These are phyloP conservation scores for Naumovozyma castellii DNA, from an alignment of 805 yeast species.

Conservation along the genomic window DNA sequence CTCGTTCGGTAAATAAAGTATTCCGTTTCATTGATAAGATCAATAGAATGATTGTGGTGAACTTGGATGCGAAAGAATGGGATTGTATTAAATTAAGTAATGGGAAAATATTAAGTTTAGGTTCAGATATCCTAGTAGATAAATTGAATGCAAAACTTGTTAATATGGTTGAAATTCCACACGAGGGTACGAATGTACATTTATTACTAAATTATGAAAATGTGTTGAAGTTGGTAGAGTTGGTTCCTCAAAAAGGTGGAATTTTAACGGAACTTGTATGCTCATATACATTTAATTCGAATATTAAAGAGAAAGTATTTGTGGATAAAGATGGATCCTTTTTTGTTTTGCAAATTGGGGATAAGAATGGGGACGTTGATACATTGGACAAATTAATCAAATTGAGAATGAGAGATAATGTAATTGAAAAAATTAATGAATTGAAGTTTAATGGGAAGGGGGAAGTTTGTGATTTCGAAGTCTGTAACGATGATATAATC, in stretches of 20 bases:
- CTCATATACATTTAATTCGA: constrained; percentile 3
- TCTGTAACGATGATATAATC: constrained; percentile 10
- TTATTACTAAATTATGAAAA: constrained; percentile 10
- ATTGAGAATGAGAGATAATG: neutral
- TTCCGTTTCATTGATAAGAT: constrained; percentile 15
- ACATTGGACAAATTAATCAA: constrained; percentile 1
- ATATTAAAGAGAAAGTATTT: constrained; percentile 3
- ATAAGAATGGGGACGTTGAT: neutral
- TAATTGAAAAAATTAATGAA: constrained; percentile 1
- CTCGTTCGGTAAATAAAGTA: constrained; percentile 17
- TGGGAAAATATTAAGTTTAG: constrained; percentile 18
- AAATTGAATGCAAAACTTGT: constrained; percentile 2
- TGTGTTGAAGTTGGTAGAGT: constrained; percentile 10
- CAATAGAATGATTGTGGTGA: constrained; percentile 22
- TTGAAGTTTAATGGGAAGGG: constrained; percentile 7
- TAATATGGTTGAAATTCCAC: constrained; percentile 9
- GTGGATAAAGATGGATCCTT: constrained; percentile 6
- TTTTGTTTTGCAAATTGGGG: constrained; percentile 3
- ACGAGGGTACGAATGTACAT: constrained; percentile 1
- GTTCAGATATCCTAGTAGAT: constrained; percentile 8
- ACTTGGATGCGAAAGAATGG: constrained; percentile 16
- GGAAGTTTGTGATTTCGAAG: constrained; percentile 8
- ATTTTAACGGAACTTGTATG: constrained; percentile 6
- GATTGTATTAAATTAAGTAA: constrained; percentile 21
- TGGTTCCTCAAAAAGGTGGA: constrained; percentile 12